These are phyloP conservation scores for Ascochyta lentis DNA, from an alignment of 2,329 filamentous ascomycete species.

Conservation along the genomic window DNA sequence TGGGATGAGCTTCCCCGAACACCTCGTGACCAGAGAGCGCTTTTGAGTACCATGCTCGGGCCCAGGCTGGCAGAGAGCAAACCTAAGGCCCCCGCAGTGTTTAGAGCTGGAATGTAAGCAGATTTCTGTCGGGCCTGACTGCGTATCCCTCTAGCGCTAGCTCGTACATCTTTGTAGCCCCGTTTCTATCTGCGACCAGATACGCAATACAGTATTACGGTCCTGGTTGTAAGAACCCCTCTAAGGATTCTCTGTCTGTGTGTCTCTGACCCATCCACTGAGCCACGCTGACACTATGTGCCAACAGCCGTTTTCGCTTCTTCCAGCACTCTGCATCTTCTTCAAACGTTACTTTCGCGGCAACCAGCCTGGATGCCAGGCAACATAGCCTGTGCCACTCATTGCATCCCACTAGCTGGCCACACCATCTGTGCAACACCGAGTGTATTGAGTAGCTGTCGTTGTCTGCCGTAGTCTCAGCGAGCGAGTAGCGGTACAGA, in stretches of 20 bases:
- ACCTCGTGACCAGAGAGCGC: not conserved
- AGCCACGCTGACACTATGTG: not conserved
- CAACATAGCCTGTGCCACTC: not conserved
- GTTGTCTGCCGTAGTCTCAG: not conserved
- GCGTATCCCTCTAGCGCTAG: not conserved
- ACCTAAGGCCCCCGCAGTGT: not conserved
- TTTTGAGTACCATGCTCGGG: not conserved
- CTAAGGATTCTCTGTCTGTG: not conserved
- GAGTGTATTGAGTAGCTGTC: not conserved
- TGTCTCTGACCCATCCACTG: not conserved
- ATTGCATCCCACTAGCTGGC: not conserved
- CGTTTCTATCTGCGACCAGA: slow-evolving; percentile 6
- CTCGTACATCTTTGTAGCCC: slow-evolving; percentile 12
- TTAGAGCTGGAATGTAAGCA: not conserved
- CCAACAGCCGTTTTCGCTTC: not conserved
- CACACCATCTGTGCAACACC: not conserved
- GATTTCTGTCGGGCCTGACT: not conserved
- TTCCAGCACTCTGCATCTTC: not conserved
- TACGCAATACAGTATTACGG: not conserved
- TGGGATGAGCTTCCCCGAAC: not conserved
- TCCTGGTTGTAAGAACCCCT: not conserved
- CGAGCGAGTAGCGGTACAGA: not conserved
- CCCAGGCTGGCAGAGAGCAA: not conserved
- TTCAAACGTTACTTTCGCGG: not conserved
- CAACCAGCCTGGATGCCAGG: not conserved